Conservation (phyloP, 306 rosid genomes). For the Fragaria ananassa region DNA sequence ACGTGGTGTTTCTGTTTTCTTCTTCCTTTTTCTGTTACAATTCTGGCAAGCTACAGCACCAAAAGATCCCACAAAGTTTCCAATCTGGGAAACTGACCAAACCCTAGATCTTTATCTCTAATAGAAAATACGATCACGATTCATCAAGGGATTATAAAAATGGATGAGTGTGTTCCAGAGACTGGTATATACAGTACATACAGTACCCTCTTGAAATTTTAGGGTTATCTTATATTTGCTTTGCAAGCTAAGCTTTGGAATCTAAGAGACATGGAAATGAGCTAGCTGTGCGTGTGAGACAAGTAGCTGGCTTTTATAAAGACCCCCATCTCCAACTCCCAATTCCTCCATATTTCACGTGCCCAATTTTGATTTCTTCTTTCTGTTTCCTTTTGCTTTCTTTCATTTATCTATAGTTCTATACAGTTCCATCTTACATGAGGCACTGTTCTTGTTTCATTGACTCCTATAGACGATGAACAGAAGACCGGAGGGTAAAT, state of each 20-base stretch:
- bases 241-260: not conserved
- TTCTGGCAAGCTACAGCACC: conserved; percentile 41
- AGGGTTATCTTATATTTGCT: conserved; percentile 1
- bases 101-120: not conserved
- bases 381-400: conserved; percentile 14
- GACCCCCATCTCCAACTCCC: conserved; percentile 34
- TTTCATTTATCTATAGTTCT: not conserved
- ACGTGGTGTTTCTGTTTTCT: conserved; percentile 49
- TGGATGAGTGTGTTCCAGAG: not conserved
- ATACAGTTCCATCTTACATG: conserved; percentile 9
- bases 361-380: conserved; percentile 25
- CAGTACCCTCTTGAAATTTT: not conserved
- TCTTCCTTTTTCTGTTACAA: conserved; percentile 24
- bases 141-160: not conserved
- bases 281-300: conserved; percentile 72
- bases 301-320: conserved; percentile 60
- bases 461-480: no score
- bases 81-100: conserved; percentile 32
- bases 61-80: conserved; percentile 32
- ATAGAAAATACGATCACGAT: not conserved
- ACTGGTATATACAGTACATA: not conserved
- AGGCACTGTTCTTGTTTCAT: conserved; percentile 9
- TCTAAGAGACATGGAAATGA: conserved; percentile 31
- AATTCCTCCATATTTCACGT: conserved; percentile 38
- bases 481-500: not conserved